Conservation (phyloP, 2,329 filamentous ascomycete species). For the Aspergillus sp. region DNA sequence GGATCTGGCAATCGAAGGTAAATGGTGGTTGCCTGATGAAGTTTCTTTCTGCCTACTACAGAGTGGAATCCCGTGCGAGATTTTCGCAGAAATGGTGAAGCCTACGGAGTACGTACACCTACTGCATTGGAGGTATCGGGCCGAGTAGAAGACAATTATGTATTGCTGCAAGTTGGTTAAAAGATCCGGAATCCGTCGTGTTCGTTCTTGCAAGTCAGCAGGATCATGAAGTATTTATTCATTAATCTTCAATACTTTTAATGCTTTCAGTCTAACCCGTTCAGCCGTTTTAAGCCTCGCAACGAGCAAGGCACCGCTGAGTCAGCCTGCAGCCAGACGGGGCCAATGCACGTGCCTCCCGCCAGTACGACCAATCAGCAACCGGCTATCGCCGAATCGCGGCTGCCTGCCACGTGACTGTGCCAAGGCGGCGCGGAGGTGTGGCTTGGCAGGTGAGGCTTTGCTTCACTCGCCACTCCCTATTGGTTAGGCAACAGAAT, state of each 20-base stretch:
- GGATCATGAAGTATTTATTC: too few species aligned
- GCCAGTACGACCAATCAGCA: slow-evolving; percentile 4
- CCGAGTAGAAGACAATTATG: too few species aligned
- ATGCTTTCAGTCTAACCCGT: too few species aligned
- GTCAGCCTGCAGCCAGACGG: neutral
- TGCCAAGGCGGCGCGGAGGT: slow-evolving; percentile 8
- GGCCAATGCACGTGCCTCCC: slow-evolving; percentile 10
- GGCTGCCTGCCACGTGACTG: slow-evolving; percentile 33
- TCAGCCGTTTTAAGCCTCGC: neutral
- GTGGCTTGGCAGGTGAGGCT: slow-evolving; percentile 27
- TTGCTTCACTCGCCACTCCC: slow-evolving; percentile 28
- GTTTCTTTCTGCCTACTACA: neutral
- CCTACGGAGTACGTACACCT: too few species aligned
- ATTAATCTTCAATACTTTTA: too few species aligned
- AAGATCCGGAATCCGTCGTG: too few species aligned
- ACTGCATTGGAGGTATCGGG: neutral
- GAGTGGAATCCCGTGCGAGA: neutral
- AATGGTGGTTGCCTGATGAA: neutral
- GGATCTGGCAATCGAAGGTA: neutral
- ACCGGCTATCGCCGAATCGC: slow-evolving; percentile 10
- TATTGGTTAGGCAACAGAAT: slow-evolving; percentile 47
- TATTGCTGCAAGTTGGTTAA: too few species aligned
- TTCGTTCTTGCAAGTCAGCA: too few species aligned
- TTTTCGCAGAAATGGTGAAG: neutral
- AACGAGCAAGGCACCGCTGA: neutral